These are phyloP conservation scores for Flaveria sonorensis DNA, from an alignment of 129 eudicot species.

Conservation along the genomic window DNA sequence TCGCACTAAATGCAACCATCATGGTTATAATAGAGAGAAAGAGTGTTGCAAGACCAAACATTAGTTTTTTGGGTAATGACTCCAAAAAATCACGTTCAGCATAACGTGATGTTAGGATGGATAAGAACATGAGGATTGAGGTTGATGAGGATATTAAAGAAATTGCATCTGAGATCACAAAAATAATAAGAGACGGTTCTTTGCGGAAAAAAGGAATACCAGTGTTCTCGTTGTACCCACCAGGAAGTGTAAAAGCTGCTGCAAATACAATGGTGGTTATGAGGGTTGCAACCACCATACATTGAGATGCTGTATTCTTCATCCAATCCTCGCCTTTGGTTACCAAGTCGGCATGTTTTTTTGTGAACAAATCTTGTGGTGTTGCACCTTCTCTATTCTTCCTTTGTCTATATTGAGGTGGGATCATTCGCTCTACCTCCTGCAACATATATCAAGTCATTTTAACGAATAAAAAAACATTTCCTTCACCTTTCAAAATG, in stretches of 20 bases:
- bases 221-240: conserved; percentile 6
- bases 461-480: not conserved
- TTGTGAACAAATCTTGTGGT: conserved; percentile 12
- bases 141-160: conserved; percentile 24
- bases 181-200: not conserved
- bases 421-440: conserved; percentile 22
- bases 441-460: not conserved
- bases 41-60: not conserved
- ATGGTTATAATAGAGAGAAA: conserved; percentile 6
- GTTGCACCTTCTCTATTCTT: not conserved
- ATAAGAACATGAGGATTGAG: conserved; percentile 12
- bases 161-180: conserved; percentile 12
- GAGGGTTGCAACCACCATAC: conserved; percentile 33
- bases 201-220: conserved; percentile 14
- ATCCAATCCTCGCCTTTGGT: conserved; percentile 24
- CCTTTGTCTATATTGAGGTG: not conserved
- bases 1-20: conserved; percentile 17
- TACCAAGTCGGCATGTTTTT: not conserved
- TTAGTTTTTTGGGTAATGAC: conserved; percentile 21
- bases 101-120: conserved; percentile 21
- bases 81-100: conserved; percentile 33
- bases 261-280: conserved; percentile 32
- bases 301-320: conserved; percentile 29
- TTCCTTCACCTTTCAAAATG: not conserved
- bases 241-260: conserved; percentile 33